Base-by-base conservation (phyloP, 305 asterid genomes). In the Solanum chacoense region DNA sequence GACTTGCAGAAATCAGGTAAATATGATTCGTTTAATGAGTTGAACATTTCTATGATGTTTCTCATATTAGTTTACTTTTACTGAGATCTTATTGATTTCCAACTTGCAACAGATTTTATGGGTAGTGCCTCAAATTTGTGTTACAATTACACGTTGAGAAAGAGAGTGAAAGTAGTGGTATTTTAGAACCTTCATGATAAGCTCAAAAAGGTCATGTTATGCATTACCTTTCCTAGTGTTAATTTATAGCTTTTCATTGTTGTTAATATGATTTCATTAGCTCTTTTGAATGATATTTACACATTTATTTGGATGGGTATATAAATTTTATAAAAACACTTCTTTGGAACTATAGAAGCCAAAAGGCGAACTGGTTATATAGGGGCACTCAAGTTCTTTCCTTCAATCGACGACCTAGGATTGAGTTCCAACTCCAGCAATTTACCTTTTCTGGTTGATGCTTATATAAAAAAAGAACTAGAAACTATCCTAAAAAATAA, bases 1-100 rank as follows among this genome's bases (percentile, higher is more conserved):
- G 77, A 91, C 91, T 88, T 97, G 99, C 94, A 94, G 86, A 91
- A 97, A 97, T 92, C 98, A 96, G 99, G 99, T 92, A 32, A 72
- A 72, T 32, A 50, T 22, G 22, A 50, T 45, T 50, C 5, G 0
- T 16, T 50, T 31, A 83, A 50, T 83, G 35, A 10, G 73, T 83
- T 50, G 73, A 20, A 20, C 73, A 50, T 83, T 83, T 83, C 22
- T 50, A 14, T 20, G 22, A 20, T 83, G 22, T 50, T 31, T 50
- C 73, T 32, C 31, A 31, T 50, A 20, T 31, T 83, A 83, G 42
- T 18, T 20, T 65, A 32, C 31, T 83, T 79, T 50, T 20, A 31
- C 42, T 3, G 13, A 29, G 73, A 71, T 83, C 40, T 50, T 29
- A 22, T 11, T 3, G 31, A 45, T 83, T 7, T 50, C 40, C 32